phyloP scores from a whole-genome alignment of 2,329 filamentous ascomycete species.

The Penicillium verrucosum region DNA sequence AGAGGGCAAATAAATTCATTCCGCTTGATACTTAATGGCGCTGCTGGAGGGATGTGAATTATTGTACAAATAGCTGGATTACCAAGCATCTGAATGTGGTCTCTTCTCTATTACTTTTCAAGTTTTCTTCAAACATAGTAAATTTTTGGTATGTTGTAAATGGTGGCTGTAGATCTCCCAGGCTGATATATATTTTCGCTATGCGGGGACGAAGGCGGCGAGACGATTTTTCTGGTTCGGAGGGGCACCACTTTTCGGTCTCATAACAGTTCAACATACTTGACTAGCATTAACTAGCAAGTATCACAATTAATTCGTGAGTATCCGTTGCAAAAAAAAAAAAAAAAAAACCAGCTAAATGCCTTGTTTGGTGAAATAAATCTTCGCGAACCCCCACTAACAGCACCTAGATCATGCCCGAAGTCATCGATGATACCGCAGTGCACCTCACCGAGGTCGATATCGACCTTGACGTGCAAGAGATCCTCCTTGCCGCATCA shows the following conservation, averaged over 20 bases:
- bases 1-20: conserved; percentile 32
- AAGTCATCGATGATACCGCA: conserved; percentile 23
- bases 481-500: conserved; percentile 63
- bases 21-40: conserved; percentile 21
- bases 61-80: conserved; percentile 39
- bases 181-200: conserved; percentile 16
- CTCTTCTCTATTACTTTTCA: conserved; percentile 30
- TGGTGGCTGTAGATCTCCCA: not conserved
- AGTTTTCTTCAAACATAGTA: not conserved
- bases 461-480: conserved; percentile 49
- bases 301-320: not conserved
- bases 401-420: conserved; percentile 22
- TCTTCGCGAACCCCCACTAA: conserved; percentile 1
- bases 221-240: conserved; percentile 26
- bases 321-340: not conserved
- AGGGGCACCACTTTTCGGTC: conserved; percentile 14
- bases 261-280: not conserved
- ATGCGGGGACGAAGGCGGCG: conserved; percentile 32
- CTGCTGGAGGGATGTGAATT: conserved; percentile 22
- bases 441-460: conserved; percentile 29
- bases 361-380: not conserved
- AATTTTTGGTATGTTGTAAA: not conserved
- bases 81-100: conserved; percentile 32
- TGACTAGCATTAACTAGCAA: not conserved
- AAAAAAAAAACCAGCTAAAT: not conserved